Base-by-base conservation (phyloP, 192 early-diverging fungal genomes). In the Helicostylum pulchrum region DNA sequence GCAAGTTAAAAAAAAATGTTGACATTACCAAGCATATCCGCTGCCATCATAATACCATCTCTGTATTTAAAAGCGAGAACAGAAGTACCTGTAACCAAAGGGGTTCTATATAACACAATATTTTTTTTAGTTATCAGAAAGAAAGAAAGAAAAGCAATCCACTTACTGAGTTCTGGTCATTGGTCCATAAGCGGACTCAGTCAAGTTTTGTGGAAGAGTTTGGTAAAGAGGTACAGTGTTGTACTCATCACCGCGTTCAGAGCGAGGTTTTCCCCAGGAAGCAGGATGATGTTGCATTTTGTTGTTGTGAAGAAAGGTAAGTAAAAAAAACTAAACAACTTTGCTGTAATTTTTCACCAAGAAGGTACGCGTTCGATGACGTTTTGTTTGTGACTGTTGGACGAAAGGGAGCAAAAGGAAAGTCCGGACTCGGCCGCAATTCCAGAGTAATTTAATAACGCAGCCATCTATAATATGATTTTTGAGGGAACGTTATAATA, bases 31-130 rank as follows among this genome's bases (percentile, higher is more conserved):
- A 99, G 79, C 68, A 88, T 94, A 74, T 99, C 97, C 11, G 94
- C 91, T 7, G 93, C 93, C 76, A 99, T 84, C 90, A 99, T 96
- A 42, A 99, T 83, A 58, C 97, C 97, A 65, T 95, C 94, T 74
- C 94, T 96, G 85, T 91, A 99, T 79, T 93, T 91, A 72, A 99
- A 81, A 47, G 85, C 97, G 45, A 99, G 68, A 31, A 97, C 92
- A 42, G 95, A 96, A 8, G 94, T 94, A 67, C 95, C 95, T 15
- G 93, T 96, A 15, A 99, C 90, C 36, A 94, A 81, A 19, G 96
- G 96, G 67, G 78, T 72, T 73, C 88, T 85, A 66, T 57, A 17
- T 53, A 62, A 26, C 3, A n/a, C 0, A 14, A 26, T 2, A 26
- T 26, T 26, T 26, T 26, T 26, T 21, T 46, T 10, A 46, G 15